A percentile compares a stretch with the other conserved stretches of the same genome.
Evolutionary conservation across 73 alveolate species (phyloP).

Genomic region (Diophrys sp.): DNA sequence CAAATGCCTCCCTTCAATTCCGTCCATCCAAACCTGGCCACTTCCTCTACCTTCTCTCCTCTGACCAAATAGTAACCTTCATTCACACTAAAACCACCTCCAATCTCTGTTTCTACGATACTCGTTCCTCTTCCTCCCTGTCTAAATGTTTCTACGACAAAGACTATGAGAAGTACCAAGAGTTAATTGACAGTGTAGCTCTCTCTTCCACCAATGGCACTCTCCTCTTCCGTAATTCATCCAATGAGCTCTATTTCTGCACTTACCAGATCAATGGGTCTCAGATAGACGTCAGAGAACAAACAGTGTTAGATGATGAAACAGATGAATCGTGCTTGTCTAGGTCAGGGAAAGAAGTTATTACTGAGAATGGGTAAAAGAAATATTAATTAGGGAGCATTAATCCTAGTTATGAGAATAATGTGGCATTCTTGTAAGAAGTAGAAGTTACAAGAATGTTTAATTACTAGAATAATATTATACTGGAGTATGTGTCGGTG

Average conservation of each 20-base stretch:
- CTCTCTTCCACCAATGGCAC: not conserved
- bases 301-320: not conserved
- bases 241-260: not conserved
- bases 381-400: not conserved
- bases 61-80: no score
- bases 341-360: not conserved
- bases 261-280: not conserved
- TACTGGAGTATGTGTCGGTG: not conserved
- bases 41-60: no score
- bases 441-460: not conserved
- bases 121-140: no score
- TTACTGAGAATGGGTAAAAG: not conserved
- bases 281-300: not conserved
- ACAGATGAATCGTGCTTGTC: not conserved
- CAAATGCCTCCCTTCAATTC: no score
- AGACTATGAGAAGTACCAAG: not conserved
- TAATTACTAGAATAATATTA: not conserved
- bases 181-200: no score
- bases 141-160: no score
- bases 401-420: not conserved
- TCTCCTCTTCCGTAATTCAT: not conserved
- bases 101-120: not conserved
- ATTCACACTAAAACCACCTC: not conserved
- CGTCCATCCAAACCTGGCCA: no score
- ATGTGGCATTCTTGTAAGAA: not conserved